phyloP scores from a whole-genome alignment of 257 asterid species.

The Phtheirospermum japonicum region DNA sequence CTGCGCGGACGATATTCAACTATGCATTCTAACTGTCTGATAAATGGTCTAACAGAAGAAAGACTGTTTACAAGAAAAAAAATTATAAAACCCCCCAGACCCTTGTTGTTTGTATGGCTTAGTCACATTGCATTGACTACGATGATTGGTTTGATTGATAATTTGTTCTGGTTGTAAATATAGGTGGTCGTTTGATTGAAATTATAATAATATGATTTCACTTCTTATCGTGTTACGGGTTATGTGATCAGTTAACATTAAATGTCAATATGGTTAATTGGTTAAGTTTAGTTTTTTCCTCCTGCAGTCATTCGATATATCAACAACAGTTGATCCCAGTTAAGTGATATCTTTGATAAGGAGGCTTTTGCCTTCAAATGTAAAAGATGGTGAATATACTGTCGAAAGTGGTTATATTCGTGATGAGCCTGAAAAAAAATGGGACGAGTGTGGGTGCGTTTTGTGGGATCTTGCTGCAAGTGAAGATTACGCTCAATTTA shows the following conservation, averaged over 20 bases:
- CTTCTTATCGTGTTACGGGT: no score
- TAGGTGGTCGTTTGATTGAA: no score
- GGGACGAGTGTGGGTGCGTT: slow-evolving; percentile 95
- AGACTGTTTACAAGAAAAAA: no score
- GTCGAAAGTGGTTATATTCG: slow-evolving; percentile 29
- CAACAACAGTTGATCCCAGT: slow-evolving; percentile 88
- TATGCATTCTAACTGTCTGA: slow-evolving; percentile 38
- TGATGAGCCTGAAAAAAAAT: slow-evolving; percentile 48
- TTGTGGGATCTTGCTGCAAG: slow-evolving; percentile 97
- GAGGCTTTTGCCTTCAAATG: slow-evolving; percentile 61
- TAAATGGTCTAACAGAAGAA: slow-evolving; percentile 20
- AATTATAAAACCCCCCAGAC: no score
- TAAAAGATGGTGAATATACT: slow-evolving; percentile 33
- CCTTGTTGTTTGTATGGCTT: no score
- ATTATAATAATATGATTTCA: no score
- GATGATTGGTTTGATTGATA: no score
- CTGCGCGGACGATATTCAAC: neutral
- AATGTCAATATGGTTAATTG: no score
- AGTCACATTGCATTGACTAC: no score
- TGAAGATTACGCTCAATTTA: no score
- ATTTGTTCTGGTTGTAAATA: no score
- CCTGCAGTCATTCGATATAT: slow-evolving; percentile 71
- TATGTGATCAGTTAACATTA: no score
- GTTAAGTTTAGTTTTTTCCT: neutral
- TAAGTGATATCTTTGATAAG: slow-evolving; percentile 88